Conservation (phyloP, 768 basidiomycete species). For the Russula lepida region DNA sequence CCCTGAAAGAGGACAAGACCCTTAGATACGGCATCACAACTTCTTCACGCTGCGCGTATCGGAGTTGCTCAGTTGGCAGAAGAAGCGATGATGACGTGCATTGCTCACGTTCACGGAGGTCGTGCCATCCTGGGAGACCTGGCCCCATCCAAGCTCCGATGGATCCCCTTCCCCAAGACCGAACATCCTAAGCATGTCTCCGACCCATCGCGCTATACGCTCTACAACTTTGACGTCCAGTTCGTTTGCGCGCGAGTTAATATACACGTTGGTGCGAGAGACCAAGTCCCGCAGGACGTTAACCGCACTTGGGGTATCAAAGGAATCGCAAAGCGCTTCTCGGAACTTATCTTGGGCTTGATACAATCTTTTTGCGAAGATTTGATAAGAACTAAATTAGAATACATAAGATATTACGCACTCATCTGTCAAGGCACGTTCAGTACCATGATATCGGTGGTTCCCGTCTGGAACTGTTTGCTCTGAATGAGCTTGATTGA, state of each 20-base stretch:
- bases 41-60: conserved; percentile 59
- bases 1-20: conserved; percentile 81
- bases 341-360: conserved; percentile 73
- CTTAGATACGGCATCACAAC: conserved; percentile 84
- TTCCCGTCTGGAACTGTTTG: conserved; percentile 46
- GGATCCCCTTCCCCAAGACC: conserved; percentile 67
- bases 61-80: conserved; percentile 4
- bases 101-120: conserved; percentile 45
- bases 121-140: conserved; percentile 38
- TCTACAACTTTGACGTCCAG: conserved; percentile 58
- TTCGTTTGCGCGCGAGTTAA: conserved; percentile 53
- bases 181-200: conserved; percentile 68
- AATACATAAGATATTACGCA: conserved; percentile 29
- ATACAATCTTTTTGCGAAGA: conserved; percentile 46
- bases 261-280: conserved; percentile 80
- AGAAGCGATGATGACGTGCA: not conserved
- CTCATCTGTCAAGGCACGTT: conserved; percentile 61
- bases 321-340: conserved; percentile 86
- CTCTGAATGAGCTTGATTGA: conserved; percentile 46
- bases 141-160: conserved; percentile 80
- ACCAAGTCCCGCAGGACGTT: conserved; percentile 72
- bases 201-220: conserved; percentile 58
- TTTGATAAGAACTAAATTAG: conserved; percentile 3
- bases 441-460: conserved; percentile 57
- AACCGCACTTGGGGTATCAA: conserved; percentile 87